These are phyloP conservation scores for Olyra latifolia DNA, from an alignment of 176 grass and related monocot genomes.

Conservation along the genomic window DNA sequence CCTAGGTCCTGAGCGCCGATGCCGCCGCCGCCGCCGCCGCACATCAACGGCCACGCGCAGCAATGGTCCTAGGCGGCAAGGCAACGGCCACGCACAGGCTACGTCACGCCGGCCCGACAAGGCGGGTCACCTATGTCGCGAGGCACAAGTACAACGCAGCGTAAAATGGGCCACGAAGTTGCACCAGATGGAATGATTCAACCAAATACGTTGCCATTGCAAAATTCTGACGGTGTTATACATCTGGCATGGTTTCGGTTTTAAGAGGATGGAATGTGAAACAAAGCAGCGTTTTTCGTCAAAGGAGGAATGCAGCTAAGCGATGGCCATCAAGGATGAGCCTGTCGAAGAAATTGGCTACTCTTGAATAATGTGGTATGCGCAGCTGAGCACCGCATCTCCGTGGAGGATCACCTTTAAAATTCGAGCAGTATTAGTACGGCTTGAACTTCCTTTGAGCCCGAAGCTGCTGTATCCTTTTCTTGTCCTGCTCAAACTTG, in stretches of 20 bases:
- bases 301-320: neutral
- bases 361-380: neutral
- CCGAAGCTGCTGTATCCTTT: slow-evolving; percentile 78
- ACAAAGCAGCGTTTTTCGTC: slow-evolving; percentile 19
- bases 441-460: slow-evolving; percentile 93
- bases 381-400: neutral
- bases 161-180: neutral
- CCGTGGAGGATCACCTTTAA: neutral
- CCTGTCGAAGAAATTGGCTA: neutral
- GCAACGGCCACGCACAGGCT: neutral
- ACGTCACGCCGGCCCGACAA: neutral
- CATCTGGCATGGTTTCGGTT: neutral
- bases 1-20: too few relatives aligned
- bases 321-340: slow-evolving; percentile 17
- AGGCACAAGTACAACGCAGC: too few relatives aligned
- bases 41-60: too few relatives aligned
- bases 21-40: too few relatives aligned
- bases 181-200: slow-evolving; percentile 1
- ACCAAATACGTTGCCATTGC: neutral
- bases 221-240: neutral
- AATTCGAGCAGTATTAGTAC: slow-evolving; percentile 41
- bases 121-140: neutral
- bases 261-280: slow-evolving; percentile 1
- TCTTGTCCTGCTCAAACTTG: slow-evolving; percentile 96
- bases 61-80: neutral